Conservation (phyloP, 2,329 filamentous ascomycete species). For the Botrytis cinerea region DNA sequence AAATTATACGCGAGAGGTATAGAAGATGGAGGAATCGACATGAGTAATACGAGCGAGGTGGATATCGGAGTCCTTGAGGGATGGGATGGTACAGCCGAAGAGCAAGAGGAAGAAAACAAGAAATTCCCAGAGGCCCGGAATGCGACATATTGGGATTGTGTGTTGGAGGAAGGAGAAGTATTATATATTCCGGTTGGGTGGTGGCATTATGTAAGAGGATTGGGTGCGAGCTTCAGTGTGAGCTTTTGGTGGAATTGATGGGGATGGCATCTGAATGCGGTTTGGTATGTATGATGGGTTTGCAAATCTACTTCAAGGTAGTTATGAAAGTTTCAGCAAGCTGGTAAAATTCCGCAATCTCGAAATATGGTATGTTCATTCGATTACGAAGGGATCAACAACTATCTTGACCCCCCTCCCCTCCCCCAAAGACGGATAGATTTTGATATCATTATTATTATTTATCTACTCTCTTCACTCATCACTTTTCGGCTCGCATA, state of each 20-base stretch:
- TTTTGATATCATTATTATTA: background rate
- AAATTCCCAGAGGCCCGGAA: slow-evolving; percentile 33
- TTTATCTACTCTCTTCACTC: background rate
- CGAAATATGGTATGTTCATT: background rate
- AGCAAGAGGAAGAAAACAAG: slow-evolving; percentile 26
- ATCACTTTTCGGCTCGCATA: background rate
- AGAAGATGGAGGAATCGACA: slow-evolving; percentile 73
- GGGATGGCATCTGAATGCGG: background rate
- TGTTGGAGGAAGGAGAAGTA: slow-evolving; percentile 79
- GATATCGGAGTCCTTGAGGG: slow-evolving; percentile 73
- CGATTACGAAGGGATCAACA: background rate
- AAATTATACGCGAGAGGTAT: slow-evolving; percentile 61
- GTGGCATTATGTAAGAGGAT: slow-evolving; percentile 94
- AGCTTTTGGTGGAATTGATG: slow-evolving; percentile 87
- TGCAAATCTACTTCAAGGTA: background rate
- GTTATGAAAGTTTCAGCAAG: background rate
- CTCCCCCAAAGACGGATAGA: background rate
- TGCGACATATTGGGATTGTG: slow-evolving; percentile 61
- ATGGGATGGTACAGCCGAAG: slow-evolving; percentile 49
- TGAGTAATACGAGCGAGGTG: slow-evolving; percentile 84
- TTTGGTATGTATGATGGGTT: background rate
- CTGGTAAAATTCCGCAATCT: fast-evolving
- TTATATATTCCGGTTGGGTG: slow-evolving; percentile 90
- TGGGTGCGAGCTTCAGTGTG: slow-evolving; percentile 88
- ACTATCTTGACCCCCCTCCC: background rate